Conservation (phyloP, 805 yeast genomes). For the Candida patagonica region DNA sequence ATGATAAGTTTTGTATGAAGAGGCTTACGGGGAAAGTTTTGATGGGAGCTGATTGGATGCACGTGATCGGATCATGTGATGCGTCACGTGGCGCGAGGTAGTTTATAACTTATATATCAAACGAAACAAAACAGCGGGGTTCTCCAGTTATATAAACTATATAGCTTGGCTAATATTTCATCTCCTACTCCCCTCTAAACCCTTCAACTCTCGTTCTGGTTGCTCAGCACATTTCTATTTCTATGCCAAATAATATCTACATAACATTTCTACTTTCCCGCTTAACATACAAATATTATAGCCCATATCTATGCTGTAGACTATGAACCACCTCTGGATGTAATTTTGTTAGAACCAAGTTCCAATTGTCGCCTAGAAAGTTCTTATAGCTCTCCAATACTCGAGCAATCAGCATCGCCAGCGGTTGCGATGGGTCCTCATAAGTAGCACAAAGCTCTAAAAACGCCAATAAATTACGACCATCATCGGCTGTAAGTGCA, state of each 20-base stretch:
- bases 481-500: conserved; percentile 42
- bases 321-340: conserved; percentile 16
- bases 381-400: conserved; percentile 24
- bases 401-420: conserved; percentile 16
- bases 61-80: not conserved
- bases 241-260: not conserved
- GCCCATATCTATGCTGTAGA: conserved; percentile 13
- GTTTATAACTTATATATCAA: too few relatives aligned
- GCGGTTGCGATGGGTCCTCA: conserved; percentile 17
- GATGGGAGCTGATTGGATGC: conserved; percentile 2
- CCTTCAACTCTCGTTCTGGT: not conserved
- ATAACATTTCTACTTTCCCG: not conserved
- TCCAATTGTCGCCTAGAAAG: conserved; percentile 20
- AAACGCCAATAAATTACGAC: conserved; percentile 38
- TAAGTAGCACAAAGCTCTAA: conserved; percentile 44
- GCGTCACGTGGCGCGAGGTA: too few relatives aligned
- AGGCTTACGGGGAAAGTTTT: not conserved
- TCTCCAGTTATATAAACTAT: too few relatives aligned
- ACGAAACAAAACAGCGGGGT: too few relatives aligned
- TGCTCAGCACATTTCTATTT: not conserved
- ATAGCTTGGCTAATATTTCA: too few relatives aligned
- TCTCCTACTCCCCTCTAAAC: too few relatives aligned
- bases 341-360: conserved; percentile 16
- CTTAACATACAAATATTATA: too few relatives aligned
- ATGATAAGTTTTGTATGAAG: not conserved